These are phyloP conservation scores for Gossypium trilobum DNA, from an alignment of 441 rosid species.

Conservation along the genomic window DNA sequence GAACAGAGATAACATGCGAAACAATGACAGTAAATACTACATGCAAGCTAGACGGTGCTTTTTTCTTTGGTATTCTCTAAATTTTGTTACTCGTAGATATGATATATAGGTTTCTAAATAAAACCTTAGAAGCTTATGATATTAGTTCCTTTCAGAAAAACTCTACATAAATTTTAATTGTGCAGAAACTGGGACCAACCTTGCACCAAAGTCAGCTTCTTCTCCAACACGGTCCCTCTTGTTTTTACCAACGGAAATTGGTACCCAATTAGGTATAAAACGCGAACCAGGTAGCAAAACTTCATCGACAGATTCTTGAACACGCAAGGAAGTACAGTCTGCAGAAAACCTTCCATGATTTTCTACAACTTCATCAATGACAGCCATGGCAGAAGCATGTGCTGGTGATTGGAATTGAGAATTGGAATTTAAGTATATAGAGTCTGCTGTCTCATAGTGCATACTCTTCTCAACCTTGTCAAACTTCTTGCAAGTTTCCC, in stretches of 20 bases:
- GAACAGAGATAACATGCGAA: background rate
- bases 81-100: background rate
- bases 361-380: slow-evolving; percentile 20
- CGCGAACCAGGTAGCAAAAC: slow-evolving; percentile 44
- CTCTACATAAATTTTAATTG: background rate
- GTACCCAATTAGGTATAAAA: slow-evolving; percentile 85
- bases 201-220: slow-evolving; percentile 76
- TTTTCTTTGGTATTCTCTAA: background rate
- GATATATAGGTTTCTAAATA: background rate
- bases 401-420: slow-evolving; percentile 36
- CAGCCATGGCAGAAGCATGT: slow-evolving; percentile 19
- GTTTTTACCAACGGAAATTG: slow-evolving; percentile 33
- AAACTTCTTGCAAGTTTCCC: slow-evolving; percentile 44
- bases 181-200: slow-evolving; percentile 37
- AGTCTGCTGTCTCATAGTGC: slow-evolving; percentile 29
- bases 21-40: background rate
- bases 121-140: slow-evolving; percentile 2
- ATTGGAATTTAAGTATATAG: slow-evolving; percentile 34
- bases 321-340: slow-evolving; percentile 29
- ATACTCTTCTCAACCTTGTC: slow-evolving; percentile 23
- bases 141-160: slow-evolving; percentile 1
- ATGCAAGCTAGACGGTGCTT: background rate
- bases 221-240: slow-evolving; percentile 28
- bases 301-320: slow-evolving; percentile 38
- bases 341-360: slow-evolving; percentile 26